A percentile compares a stretch with the other conserved stretches of the same genome.
Evolutionary conservation across 192 early-diverging fungal species (phyloP).

Genomic region (Backusella psychrophila): DNA sequence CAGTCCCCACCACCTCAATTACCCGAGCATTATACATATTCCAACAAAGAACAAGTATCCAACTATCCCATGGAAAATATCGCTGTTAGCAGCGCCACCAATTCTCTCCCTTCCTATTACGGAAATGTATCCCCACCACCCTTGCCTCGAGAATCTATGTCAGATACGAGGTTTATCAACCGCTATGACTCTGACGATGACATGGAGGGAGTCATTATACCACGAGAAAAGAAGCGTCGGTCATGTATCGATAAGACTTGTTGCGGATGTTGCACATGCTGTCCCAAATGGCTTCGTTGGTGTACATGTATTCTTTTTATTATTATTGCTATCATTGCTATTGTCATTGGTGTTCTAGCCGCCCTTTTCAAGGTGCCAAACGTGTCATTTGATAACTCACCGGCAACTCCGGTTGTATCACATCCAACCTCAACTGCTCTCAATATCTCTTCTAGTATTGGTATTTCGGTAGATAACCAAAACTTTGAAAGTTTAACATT

Average conservation of each 20-base stretch:
- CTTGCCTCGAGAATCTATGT: background rate
- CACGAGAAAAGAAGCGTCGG: slow-evolving; percentile 8
- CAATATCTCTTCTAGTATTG: background rate
- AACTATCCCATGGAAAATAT: background rate
- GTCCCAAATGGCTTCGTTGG: slow-evolving; percentile 41
- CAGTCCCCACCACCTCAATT: background rate
- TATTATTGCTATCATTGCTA: slow-evolving; percentile 38
- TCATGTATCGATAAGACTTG: slow-evolving; percentile 30
- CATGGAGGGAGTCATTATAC: background rate
- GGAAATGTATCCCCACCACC: background rate
- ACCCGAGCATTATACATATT: background rate
- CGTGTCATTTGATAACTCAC: slow-evolving; percentile 25
- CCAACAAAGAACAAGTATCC: background rate
- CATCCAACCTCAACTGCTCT: background rate
- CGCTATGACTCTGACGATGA: slow-evolving; percentile 16
- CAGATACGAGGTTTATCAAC: slow-evolving; percentile 2
- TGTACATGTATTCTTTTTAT: slow-evolving; percentile 42
- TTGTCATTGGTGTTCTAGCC: slow-evolving; percentile 38
- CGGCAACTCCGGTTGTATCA: background rate
- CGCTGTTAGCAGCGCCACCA: background rate
- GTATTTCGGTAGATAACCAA: slow-evolving; percentile 42
- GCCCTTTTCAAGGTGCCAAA: slow-evolving; percentile 45
- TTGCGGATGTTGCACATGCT: slow-evolving; percentile 31
- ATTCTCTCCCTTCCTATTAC: background rate
- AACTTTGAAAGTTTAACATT: slow-evolving; percentile 46